A percentile compares a stretch with the other conserved stretches of the same genome.
These are phyloP conservation scores for Besnoitia besnoiti DNA, from an alignment of 169 alveolate species.

Conservation along the genomic window DNA sequence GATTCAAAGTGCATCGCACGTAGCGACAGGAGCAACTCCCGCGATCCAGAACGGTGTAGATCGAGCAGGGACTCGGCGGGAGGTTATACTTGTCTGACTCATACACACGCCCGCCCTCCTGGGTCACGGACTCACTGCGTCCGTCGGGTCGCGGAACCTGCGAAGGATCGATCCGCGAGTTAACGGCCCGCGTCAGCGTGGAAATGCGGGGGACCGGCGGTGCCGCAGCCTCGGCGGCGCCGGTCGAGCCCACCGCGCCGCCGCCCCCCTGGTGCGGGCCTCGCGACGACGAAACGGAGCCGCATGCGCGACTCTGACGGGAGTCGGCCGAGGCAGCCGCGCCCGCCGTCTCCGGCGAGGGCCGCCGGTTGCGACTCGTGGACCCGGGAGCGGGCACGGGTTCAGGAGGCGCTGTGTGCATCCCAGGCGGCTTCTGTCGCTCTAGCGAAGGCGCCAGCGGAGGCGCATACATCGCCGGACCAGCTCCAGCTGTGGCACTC, in stretches of 20 bases:
- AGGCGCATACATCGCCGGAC: background rate
- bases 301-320: too few species aligned
- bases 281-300: background rate
- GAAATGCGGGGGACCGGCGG: background rate
- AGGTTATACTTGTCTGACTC: constrained; percentile 61
- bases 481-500: background rate
- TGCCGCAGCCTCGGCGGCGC: background rate
- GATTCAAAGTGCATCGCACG: constrained; percentile 65
- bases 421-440: background rate
- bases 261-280: background rate
- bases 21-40: constrained; percentile 68
- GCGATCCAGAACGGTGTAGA: constrained; percentile 64
- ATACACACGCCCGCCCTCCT: constrained; percentile 29
- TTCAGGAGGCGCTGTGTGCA: background rate
- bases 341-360: background rate
- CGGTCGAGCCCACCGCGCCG: background rate
- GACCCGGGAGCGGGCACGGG: background rate
- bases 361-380: background rate
- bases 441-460: background rate
- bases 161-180: constrained; percentile 61
- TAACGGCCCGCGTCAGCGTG: constrained; percentile 53
- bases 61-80: constrained; percentile 59
- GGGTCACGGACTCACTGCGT: constrained; percentile 26
- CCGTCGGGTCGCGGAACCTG: constrained; percentile 70
- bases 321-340: background rate